These are phyloP conservation scores for Amanita pseudoporphyria DNA, from an alignment of 768 basidiomycete genomes.

Conservation along the genomic window DNA sequence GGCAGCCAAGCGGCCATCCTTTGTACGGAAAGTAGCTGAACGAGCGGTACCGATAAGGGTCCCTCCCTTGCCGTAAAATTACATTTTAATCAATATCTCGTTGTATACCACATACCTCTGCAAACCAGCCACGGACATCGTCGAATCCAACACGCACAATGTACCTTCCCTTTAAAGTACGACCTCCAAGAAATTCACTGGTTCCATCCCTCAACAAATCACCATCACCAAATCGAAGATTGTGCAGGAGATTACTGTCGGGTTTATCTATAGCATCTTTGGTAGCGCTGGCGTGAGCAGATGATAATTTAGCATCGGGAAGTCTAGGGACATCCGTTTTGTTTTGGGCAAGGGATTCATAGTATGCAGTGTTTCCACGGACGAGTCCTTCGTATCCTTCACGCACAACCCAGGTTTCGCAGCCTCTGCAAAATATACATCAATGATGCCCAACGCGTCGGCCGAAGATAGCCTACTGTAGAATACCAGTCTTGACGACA, in stretches of 20 bases:
- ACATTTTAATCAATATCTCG: background rate
- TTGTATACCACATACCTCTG: conserved; percentile 45
- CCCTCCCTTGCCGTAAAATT: conserved; percentile 52
- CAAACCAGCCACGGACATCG: conserved; percentile 93
- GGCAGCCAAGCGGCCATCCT: conserved; percentile 81
- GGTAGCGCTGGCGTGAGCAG: background rate
- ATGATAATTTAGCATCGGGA: background rate
- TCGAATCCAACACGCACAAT: conserved; percentile 98
- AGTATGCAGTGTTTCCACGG: conserved; percentile 61
- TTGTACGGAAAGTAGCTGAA: conserved; percentile 72
- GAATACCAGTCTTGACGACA: conserved; percentile 86
- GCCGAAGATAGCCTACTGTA: conserved; percentile 47
- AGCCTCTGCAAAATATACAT: conserved; percentile 50
- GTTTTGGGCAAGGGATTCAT: conserved; percentile 10
- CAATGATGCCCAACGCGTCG: background rate
- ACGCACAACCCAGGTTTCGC: conserved; percentile 91
- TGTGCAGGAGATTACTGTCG: conserved; percentile 25
- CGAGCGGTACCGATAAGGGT: conserved; percentile 94
- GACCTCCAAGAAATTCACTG: conserved; percentile 56
- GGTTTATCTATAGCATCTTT: background rate
- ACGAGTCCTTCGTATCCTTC: conserved; percentile 99
- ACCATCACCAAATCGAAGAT: conserved; percentile 79
- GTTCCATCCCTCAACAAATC: conserved; percentile 72
- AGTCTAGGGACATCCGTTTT: conserved; percentile 2
- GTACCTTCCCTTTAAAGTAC: conserved; percentile 80